Base-by-base conservation (phyloP, 148 eudicot species). In the Heliamphora exappendiculata region DNA sequence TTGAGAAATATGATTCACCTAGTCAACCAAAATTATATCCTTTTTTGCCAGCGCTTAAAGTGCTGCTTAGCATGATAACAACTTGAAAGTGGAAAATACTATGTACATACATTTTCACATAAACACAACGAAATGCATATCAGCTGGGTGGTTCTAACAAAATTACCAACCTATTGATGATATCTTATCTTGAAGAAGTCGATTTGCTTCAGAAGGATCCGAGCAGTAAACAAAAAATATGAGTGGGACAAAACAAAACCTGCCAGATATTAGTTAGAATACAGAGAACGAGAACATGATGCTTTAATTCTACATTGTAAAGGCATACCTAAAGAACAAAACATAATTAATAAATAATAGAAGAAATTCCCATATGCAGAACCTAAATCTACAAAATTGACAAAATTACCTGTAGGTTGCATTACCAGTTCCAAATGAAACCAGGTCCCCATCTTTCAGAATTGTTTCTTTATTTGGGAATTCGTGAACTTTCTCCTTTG, bases 371-470 rank as follows among this genome's bases (percentile, higher is more conserved):
- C 5, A 44, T 12, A 33, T 65, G 60, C 39, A 42, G 33, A 49
- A 63, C 65, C 50, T 34, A 50, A 36, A 34, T 22, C 13, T n/a
- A 69, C 28, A 69, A 69, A 65, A 36, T 5, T 75, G 44, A 62
- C 53, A 11, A 59, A 50, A 73, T 67, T 85, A 94, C 98, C 96
- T 95, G 88, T 88, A 95, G 34, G 87, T 86, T 59, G 90, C 97
- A 84, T 78, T 86, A 45, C 97, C 96, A 34, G 98, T 88, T 76
- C 99, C 99, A 91, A 93, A 93, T 22, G 93, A 87, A 72, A 95
- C 78, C 81, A 84, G 64, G 85, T 95, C 96, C 55, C 94, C 97
- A 74, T 91, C 91, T 76, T 87, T 82, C 80, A 95, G 76, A 54
- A 58, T 67, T 53, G 82, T 78, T 84, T 89, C 96, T 80, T 85